Conservation (phyloP, 495 filamentous ascomycete species). For the Entonaema liquescens region DNA sequence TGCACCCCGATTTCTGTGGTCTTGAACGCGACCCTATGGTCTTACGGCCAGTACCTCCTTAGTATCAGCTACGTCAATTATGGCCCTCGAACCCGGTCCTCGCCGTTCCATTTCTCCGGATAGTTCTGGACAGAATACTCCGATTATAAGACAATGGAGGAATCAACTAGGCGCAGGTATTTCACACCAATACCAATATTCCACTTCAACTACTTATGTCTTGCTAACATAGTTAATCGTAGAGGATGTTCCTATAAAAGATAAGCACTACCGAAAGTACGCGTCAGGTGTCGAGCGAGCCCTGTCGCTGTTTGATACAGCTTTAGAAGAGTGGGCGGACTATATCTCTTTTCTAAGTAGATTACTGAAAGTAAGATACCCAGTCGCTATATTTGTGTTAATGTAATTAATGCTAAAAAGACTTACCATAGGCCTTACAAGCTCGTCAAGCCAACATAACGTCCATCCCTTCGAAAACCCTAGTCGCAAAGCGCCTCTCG, state of each 20-base stretch:
- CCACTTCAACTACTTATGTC: neutral
- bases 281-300: conserved; percentile 87
- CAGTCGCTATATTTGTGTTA: neutral
- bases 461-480: conserved; percentile 81
- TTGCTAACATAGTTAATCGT: conserved; percentile 32
- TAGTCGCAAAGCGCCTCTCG: conserved; percentile 88
- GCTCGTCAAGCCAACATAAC: conserved; percentile 75
- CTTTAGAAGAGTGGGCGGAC: conserved; percentile 97
- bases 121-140: conserved; percentile 78
- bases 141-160: conserved; percentile 68
- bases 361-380: conserved; percentile 75
- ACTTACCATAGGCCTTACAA: conserved; percentile 77
- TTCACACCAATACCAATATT: conserved; percentile 13
- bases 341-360: conserved; percentile 97
- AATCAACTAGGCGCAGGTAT: conserved; percentile 61
- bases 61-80: conserved; percentile 51
- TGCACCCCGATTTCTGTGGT: conserved; percentile 34
- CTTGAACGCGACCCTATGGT: conserved; percentile 43
- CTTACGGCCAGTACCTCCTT: conserved; percentile 42
- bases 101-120: conserved; percentile 76
- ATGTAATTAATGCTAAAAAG: conserved; percentile 21
- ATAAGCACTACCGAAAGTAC: conserved; percentile 93
- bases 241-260: conserved; percentile 77
- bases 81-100: conserved; percentile 75
- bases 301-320: conserved; percentile 88